Evolutionary conservation across 345 rosid genomes (phyloP).

Genomic region (Microcos paniculata): DNA sequence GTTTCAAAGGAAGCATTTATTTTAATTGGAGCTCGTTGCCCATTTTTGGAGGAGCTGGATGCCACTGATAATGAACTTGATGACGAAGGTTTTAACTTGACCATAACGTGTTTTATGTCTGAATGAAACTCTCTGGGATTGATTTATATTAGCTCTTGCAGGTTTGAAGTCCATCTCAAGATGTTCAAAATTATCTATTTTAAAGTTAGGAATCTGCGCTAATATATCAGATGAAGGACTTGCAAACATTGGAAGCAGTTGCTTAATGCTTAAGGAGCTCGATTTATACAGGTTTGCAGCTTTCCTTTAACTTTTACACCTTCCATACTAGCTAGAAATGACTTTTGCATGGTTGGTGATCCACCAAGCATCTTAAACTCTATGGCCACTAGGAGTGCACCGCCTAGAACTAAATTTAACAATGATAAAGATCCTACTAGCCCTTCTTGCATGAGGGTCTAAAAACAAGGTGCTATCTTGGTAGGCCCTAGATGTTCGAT

Average conservation of each 20-base stretch:
- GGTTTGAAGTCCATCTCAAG: conserved; percentile 44
- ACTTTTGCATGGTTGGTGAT: background rate
- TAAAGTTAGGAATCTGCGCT: conserved; percentile 47
- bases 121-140: background rate
- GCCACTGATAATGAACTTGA: conserved; percentile 44
- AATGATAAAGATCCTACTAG: background rate
- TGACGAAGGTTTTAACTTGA: conserved; percentile 34
- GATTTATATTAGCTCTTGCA: conserved; percentile 21
- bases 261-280: conserved; percentile 43
- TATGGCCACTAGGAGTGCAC: background rate
- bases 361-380: background rate
- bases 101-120: conserved; percentile 7
- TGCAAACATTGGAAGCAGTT: conserved; percentile 32
- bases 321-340: background rate
- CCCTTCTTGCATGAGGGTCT: background rate
- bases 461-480: background rate
- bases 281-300: conserved; percentile 44
- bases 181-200: conserved; percentile 33
- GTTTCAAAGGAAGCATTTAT: conserved; percentile 45
- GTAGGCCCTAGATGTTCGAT: background rate
- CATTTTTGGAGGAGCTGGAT: conserved; percentile 42
- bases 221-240: conserved; percentile 42
- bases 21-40: conserved; percentile 45
- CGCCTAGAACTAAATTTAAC: background rate
- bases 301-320: background rate